Evolutionary conservation across 352 stramenopile genomes (phyloP).

Genomic region (Elongisporangium undulatum): DNA sequence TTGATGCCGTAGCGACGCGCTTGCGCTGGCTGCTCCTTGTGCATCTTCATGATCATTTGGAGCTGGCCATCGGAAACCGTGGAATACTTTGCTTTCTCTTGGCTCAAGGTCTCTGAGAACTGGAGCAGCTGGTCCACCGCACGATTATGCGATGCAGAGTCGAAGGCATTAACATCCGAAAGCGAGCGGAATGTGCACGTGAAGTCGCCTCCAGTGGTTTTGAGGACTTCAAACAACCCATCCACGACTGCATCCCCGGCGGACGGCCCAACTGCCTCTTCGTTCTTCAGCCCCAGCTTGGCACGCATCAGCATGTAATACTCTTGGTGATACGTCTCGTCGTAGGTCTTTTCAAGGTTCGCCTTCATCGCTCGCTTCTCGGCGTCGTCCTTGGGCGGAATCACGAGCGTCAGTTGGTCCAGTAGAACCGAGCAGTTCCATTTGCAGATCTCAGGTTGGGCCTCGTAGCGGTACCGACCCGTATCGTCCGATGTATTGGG

Average conservation of each 20-base stretch:
- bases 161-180: conserved; percentile 34
- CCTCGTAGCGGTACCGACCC: conserved; percentile 79
- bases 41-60: conserved; percentile 55
- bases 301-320: conserved; percentile 53
- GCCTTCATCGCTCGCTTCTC: neutral
- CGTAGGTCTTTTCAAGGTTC: conserved; percentile 16
- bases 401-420: conserved; percentile 53
- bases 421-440: conserved; percentile 78
- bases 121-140: conserved; percentile 44
- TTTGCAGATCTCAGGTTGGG: conserved; percentile 82
- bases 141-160: conserved; percentile 16
- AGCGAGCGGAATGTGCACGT: conserved; percentile 71
- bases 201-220: conserved; percentile 69
- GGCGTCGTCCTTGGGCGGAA: conserved; percentile 18
- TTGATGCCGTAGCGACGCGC: conserved; percentile 76
- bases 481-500: conserved; percentile 82
- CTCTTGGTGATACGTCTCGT: conserved; percentile 45
- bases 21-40: conserved; percentile 53
- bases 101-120: conserved; percentile 65
- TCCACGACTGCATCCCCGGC: conserved; percentile 48
- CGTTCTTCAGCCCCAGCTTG: conserved; percentile 55
- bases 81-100: conserved; percentile 53
- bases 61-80: conserved; percentile 75
- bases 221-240: conserved; percentile 49
- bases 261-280: conserved; percentile 11